A percentile compares a stretch with the other conserved stretches of the same genome.
These are phyloP conservation scores for Actinomortierella ambigua DNA, from an alignment of 371 early-diverging fungal species.

Conservation along the genomic window DNA sequence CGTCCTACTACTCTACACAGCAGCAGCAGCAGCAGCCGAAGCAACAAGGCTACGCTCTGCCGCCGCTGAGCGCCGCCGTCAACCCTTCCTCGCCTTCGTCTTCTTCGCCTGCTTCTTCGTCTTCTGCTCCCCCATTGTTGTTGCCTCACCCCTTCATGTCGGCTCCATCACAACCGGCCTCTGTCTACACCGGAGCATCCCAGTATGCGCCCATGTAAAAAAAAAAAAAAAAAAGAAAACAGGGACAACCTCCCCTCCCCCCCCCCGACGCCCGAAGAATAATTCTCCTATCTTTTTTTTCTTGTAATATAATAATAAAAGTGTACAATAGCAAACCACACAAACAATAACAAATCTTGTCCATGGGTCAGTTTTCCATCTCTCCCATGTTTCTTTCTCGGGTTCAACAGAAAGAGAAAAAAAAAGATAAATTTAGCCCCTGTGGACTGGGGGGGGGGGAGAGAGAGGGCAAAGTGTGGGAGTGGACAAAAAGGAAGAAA, in stretches of 20 bases:
- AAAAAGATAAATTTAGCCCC: too few species aligned
- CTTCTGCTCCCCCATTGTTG: slow-evolving; percentile 16
- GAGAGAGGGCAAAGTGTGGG: too few species aligned
- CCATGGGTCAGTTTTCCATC: too few species aligned
- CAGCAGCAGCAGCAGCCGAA: slow-evolving; percentile 10
- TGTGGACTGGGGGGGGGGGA: too few species aligned
- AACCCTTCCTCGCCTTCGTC: slow-evolving; percentile 26
- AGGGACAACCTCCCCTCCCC: too few species aligned
- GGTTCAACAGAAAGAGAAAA: too few species aligned
- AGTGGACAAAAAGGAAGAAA: too few species aligned
- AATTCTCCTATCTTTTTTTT: neutral
- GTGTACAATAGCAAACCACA: too few species aligned
- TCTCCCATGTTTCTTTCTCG: too few species aligned
- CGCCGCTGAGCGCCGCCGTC: slow-evolving; percentile 16
- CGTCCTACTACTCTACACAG: neutral
- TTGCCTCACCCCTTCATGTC: slow-evolving; percentile 38
- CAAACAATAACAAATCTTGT: too few species aligned
- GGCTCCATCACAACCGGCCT: slow-evolving; percentile 14
- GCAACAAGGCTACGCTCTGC: slow-evolving; percentile 9
- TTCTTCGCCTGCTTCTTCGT: slow-evolving; percentile 5
- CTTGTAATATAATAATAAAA: slow-evolving; percentile 2
- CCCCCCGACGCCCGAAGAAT: too few species aligned
- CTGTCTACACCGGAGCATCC: slow-evolving; percentile 9
- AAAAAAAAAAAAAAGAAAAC: slow-evolving; percentile 3
- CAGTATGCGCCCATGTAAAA: slow-evolving; percentile 2